Conservation (phyloP, 2,329 filamentous ascomycete species). For the Fusarium sarcochroum region DNA sequence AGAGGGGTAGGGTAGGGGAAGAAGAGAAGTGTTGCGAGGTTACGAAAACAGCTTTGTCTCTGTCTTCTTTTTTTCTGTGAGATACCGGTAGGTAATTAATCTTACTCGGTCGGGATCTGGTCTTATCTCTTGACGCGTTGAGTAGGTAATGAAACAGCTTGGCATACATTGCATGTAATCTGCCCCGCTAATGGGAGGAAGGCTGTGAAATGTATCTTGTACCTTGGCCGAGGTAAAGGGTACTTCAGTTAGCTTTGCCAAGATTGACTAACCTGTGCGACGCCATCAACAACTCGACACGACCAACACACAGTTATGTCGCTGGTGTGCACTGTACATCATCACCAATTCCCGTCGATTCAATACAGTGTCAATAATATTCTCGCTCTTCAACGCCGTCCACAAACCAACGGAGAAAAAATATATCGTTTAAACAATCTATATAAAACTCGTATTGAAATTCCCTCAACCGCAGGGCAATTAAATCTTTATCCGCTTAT, state of each 20-base stretch:
- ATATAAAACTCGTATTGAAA: conserved; percentile 28
- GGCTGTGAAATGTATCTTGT: conserved; percentile 5
- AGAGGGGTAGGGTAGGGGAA: background rate
- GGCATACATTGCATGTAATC: conserved; percentile 21
- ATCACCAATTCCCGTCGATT: accelerated
- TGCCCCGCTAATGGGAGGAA: conserved; percentile 3
- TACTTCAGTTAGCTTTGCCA: conserved; percentile 12
- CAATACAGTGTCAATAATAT: conserved; percentile 14
- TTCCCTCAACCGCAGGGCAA: conserved; percentile 6
- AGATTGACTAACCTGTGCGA: conserved; percentile 7
- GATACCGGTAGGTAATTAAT: conserved; percentile 12
- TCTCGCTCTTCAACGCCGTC: background rate
- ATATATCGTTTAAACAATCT: conserved; percentile 17
- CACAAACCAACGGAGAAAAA: conserved; percentile 8
- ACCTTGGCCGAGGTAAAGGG: conserved; percentile 23
- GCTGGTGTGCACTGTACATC: background rate
- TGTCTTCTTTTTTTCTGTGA: conserved; percentile 6
- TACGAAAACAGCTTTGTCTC: background rate
- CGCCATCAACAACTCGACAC: conserved; percentile 14
- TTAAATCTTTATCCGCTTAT: background rate
- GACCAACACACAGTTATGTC: conserved; percentile 29
- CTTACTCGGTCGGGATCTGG: conserved; percentile 11
- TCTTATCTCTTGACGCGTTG: conserved; percentile 27
- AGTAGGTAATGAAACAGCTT: conserved; percentile 31
- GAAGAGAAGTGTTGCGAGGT: conserved; percentile 1